Base-by-base conservation (phyloP, 78 protist genomes). In the Dictyostelium firmibasis region DNA sequence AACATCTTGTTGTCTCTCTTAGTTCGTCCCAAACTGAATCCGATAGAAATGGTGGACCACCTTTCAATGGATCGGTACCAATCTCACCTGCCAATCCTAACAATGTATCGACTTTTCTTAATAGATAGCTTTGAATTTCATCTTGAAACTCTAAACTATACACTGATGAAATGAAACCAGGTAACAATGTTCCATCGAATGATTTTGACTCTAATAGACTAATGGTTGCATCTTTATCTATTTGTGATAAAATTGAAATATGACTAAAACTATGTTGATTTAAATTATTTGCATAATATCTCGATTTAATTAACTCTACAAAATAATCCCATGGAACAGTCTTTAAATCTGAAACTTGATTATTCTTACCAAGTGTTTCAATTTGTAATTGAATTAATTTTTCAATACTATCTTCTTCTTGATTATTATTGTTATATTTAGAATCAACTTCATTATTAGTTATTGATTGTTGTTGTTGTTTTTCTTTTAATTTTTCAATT, bases 21-120 rank as follows among this genome's bases (percentile, higher is more conserved):
- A 89, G 27, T 31, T 89, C 94, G 13, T 89, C 94, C 94, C 94
- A 89, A n/a, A 89, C 43, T 11, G 60, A 13, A 43, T 89, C 94
- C 11, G 81, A 62, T 16, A 89, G 23, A 31, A 88, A 79, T 57
- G 92, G 92, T 44, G 93, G 93, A 16, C 86, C 85, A 75, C 38
- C 50, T 29, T 79, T 33, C 13, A 79, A 75, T 31, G 85, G 93
- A 67, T 79, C 86, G 20, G 44, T 81, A 2, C 70, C 79, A 6
- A 69, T 33, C 14, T 69, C 82, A 25, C 75, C 64, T 0, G 78
- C 62, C 0, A 18, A 20, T 5, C 44, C 79, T 25, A 89, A 67
- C 2, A 89, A 6, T 3, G 29, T 33, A 41, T 60, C 76, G 1
- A 89, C 53, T 38, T 81, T 89, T 11, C 8, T 38, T 14, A 29